Base-by-base conservation (phyloP, 768 basidiomycete species). In the Mycena indigotica region DNA sequence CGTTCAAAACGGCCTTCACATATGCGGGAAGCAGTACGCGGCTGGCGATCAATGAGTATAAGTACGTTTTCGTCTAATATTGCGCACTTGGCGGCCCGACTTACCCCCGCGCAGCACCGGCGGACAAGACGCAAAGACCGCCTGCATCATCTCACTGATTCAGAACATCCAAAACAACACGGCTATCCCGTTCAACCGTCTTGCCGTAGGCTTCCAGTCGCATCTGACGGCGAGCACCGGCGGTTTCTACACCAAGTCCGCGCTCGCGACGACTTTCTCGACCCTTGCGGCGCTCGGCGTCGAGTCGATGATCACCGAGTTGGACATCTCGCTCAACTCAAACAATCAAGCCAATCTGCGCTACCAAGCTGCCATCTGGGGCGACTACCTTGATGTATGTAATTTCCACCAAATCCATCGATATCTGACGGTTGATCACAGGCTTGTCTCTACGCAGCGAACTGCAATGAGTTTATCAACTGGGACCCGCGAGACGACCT, bases 401-500 rank as follows among this genome's bases (percentile, higher is more conserved):
- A 15, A 21, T 24, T 4, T 30, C 3, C 23, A n/a, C 28, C 28
- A 40, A 50, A 4, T 52, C 4, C 51, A 8, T 26, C 8, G 16
- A 10, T 13, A 26, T 53, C 8, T 2, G n/a, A 8, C 29, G 21
- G 26, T 41, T 26, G 17, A 3, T 50, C 6, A 15, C 28, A 59
- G 57, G 58, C 58, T 19, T 60, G 58, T 45, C 51, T 60, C n/a
- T 60, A 52, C 19, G 58, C 58, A 1, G 51, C 58, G 8, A 60
- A 60, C 41, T 60, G 58, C 54, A 39, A 39, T 44, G 58, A 60
- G 30, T 60, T 60, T 51, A 60, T 60, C 50, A 60, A 52, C 50
- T 60, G 58, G 58, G 58, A 60, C 41, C 58, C 58, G 2, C 50
- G 58, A 53, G 58, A 60, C 54, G 58, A 60, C 28, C 58, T 60